Conservation (phyloP, 2,329 filamentous ascomycete genomes). For the Neocucurbitaria cava region DNA sequence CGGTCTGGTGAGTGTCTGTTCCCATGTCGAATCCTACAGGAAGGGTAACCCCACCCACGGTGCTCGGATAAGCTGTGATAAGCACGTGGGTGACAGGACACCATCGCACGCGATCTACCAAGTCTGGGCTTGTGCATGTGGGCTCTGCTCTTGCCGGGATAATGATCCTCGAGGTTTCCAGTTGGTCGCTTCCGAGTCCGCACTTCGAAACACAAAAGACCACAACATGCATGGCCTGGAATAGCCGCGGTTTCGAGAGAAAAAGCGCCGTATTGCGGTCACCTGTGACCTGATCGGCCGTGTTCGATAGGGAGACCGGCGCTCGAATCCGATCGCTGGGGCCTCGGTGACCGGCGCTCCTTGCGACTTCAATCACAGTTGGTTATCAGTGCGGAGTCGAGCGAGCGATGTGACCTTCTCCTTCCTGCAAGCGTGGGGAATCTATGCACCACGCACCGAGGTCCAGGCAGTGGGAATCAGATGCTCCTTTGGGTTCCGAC, state of each 20-base stretch:
- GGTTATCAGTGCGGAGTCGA: constrained; percentile 13
- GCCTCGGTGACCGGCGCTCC: constrained; percentile 14
- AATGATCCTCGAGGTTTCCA: constrained; percentile 19
- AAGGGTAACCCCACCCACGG: constrained; percentile 23
- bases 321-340: constrained; percentile 6
- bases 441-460: constrained; percentile 3
- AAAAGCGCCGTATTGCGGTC: constrained; percentile 1
- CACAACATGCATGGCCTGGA: constrained; percentile 4
- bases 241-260: not conserved
- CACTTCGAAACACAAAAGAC: constrained; percentile 11
- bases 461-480: constrained; percentile 18
- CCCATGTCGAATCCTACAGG: constrained; percentile 15
- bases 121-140: constrained; percentile 42
- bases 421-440: constrained; percentile 11
- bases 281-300: constrained; percentile 5
- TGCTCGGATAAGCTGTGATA: constrained; percentile 38
- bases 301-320: constrained; percentile 4
- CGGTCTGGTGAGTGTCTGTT: constrained; percentile 5
- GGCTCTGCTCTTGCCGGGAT: constrained; percentile 28
- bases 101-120: constrained; percentile 29
- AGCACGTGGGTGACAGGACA: constrained; percentile 44
- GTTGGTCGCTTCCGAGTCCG: constrained; percentile 23
- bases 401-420: constrained; percentile 14
- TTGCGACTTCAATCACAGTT: constrained; percentile 5
- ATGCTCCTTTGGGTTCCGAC: constrained; percentile 17